Conservation (phyloP, 106 monocot genomes). For the Ottelia alismoides region DNA sequence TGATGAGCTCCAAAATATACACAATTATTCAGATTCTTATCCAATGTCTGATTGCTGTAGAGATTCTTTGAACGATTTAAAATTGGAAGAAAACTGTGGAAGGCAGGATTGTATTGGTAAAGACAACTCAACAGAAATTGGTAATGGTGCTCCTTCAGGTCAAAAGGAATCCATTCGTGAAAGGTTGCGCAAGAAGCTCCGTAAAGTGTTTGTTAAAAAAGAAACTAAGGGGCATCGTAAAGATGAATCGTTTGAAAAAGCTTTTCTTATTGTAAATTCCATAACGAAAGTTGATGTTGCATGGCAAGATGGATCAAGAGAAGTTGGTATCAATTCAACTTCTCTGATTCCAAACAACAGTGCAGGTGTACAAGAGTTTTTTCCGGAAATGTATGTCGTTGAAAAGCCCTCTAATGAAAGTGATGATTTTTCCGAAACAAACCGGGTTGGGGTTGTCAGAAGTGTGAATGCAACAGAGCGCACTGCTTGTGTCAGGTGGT, state of each 20-base stretch:
- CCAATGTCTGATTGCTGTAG: too few relatives aligned
- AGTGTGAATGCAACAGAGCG: constrained; percentile 72
- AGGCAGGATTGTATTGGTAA: too few relatives aligned
- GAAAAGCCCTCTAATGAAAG: constrained; percentile 62
- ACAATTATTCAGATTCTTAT: too few relatives aligned
- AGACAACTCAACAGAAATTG: too few relatives aligned
- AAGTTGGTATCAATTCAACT: constrained; percentile 49
- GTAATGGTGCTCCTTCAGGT: too few relatives aligned
- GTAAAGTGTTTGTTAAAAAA: constrained; percentile 50
- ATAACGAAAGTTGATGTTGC: constrained; percentile 69
- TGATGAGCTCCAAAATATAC: too few relatives aligned
- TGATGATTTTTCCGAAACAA: constrained; percentile 44
- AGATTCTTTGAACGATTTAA: too few relatives aligned
- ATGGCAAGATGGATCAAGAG: constrained; percentile 89
- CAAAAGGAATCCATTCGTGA: constrained; percentile 40
- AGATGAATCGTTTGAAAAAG: constrained; percentile 62
- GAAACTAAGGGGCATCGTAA: constrained; percentile 46
- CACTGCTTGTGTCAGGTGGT: constrained; percentile 76
- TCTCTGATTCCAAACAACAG: constrained; percentile 61
- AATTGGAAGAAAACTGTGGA: too few relatives aligned
- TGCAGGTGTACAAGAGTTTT: constrained; percentile 89
- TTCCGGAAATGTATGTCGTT: constrained; percentile 91
- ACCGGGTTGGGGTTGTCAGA: constrained; percentile 64
- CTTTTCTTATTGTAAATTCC: constrained; percentile 65
- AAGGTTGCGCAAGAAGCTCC: constrained; percentile 50